Percentiles rank a stretch among this genome's conserved stretches.
These are phyloP conservation scores for Periglandula ipomoeae DNA, from an alignment of 2,329 filamentous ascomycete species.

Conservation along the genomic window DNA sequence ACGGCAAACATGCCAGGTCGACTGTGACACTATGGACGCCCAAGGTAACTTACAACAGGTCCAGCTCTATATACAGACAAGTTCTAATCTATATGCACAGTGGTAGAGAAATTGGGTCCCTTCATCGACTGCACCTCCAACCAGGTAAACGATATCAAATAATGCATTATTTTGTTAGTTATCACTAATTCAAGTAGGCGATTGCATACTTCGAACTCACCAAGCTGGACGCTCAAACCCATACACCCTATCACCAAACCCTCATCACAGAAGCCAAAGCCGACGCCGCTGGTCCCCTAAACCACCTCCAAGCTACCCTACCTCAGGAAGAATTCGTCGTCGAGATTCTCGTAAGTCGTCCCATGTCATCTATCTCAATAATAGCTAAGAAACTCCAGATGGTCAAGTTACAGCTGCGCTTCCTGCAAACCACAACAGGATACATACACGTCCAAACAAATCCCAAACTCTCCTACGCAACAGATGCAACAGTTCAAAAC, in stretches of 20 bases:
- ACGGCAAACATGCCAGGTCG: conserved; percentile 19
- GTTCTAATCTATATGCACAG: conserved; percentile 9
- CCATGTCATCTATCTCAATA: background rate
- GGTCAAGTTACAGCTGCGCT: conserved; percentile 43
- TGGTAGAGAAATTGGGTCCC: conserved; percentile 18
- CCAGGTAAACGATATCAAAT: conserved; percentile 20
- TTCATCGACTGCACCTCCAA: conserved; percentile 30
- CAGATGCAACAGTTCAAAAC: conserved; percentile 38
- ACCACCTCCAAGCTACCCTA: conserved; percentile 12
- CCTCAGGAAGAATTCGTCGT: conserved; percentile 39
- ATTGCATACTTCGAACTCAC: conserved; percentile 25
- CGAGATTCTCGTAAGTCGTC: conserved; percentile 39
- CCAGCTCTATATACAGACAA: too few relatives aligned
- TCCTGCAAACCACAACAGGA: conserved; percentile 39
- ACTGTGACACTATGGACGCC: conserved; percentile 27
- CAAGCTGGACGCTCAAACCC: conserved; percentile 9
- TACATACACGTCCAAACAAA: conserved; percentile 52
- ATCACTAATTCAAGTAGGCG: conserved; percentile 14
- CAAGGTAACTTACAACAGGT: conserved; percentile 15
- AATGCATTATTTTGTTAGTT: too few relatives aligned
- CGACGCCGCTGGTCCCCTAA: conserved; percentile 13
- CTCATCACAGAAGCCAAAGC: conserved; percentile 19
- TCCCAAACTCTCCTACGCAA: conserved; percentile 43
- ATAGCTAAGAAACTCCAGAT: conserved; percentile 29
- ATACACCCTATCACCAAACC: conserved; percentile 17